Conservation (phyloP, 2,329 filamentous ascomycete genomes). For the Alternaria sp. region DNA sequence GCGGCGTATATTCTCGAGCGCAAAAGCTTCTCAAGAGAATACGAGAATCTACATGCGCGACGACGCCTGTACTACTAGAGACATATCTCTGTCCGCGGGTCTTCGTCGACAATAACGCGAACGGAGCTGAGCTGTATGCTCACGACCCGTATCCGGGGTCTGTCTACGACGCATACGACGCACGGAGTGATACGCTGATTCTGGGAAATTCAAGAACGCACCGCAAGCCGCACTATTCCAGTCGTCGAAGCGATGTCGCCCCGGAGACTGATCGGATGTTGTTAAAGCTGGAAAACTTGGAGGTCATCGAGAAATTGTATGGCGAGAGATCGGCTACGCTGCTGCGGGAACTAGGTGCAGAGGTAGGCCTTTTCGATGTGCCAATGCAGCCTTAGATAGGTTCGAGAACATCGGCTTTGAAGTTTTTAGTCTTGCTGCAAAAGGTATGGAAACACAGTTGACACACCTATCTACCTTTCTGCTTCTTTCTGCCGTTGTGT, state of each 20-base stretch:
- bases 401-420: neutral
- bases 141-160: neutral
- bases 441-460: too few relatives aligned
- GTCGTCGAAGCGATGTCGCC: neutral
- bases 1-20: neutral
- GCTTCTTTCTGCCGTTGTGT: too few relatives aligned
- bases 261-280: neutral
- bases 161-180: neutral
- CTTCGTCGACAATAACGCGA: neutral
- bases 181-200: fast-evolving
- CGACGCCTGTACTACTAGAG: neutral
- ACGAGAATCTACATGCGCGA: neutral
- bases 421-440: neutral
- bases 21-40: neutral
- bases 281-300: neutral
- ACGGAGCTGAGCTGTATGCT: neutral
- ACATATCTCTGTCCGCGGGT: neutral
- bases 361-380: neutral
- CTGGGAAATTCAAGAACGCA: neutral
- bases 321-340: neutral
- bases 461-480: too few relatives aligned
- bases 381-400: neutral
- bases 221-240: fast-evolving
- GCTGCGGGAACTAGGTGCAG: neutral
- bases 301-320: neutral